phyloP scores from a whole-genome alignment of 2,329 filamentous ascomycete genomes.

The Leptographium flavum region DNA sequence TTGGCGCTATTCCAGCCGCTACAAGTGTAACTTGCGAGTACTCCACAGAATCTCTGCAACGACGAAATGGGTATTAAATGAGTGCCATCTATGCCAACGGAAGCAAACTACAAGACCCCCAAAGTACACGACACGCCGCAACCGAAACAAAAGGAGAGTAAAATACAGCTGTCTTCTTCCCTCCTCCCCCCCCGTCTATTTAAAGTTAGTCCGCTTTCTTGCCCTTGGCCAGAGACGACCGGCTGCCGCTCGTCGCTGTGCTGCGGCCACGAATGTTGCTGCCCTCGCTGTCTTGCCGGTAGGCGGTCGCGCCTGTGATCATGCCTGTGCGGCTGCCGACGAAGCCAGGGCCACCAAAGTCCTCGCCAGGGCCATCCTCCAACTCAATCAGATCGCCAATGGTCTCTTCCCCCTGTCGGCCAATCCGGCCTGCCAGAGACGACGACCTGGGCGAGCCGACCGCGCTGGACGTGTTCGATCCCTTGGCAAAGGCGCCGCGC shows the following conservation, averaged over 20 bases:
- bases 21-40: too few relatives aligned
- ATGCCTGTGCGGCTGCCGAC: neutral
- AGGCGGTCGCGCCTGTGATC: conserved; percentile 16
- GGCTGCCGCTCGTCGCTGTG: conserved; percentile 17
- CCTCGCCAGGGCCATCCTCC: conserved; percentile 45
- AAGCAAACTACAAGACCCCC: neutral
- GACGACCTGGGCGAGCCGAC: neutral
- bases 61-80: conserved; percentile 9
- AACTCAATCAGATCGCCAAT: conserved; percentile 58
- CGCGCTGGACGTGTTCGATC: conserved; percentile 31
- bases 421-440: conserved; percentile 7
- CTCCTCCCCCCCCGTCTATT: neutral
- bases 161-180: neutral
- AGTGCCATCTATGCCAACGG: conserved; percentile 10
- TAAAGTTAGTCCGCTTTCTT: conserved; percentile 29
- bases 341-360: conserved; percentile 20
- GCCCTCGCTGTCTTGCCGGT: conserved; percentile 23
- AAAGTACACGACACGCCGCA: neutral
- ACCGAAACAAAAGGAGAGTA: neutral
- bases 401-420: conserved; percentile 19
- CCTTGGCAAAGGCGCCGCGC: conserved; percentile 60
- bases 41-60: neutral
- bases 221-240: conserved; percentile 19
- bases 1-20: too few relatives aligned
- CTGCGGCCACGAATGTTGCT: conserved; percentile 18